A percentile compares a stretch with the other conserved stretches of the same genome.
Conservation (phyloP, 805 yeast species). For the Wickerhamiella bombiphila region DNA sequence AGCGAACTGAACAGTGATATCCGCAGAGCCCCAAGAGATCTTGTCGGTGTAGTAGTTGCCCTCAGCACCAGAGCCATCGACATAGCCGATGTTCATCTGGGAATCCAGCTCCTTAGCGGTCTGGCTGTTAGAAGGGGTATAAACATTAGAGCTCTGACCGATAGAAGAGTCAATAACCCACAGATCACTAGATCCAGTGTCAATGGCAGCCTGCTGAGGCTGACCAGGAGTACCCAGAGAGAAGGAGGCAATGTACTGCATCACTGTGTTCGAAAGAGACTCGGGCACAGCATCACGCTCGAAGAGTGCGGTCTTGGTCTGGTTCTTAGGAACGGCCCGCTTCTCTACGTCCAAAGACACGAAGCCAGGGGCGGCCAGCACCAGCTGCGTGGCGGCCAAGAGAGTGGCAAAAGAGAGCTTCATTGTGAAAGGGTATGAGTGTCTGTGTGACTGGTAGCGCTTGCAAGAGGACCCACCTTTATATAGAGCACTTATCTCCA, state of each 20-base stretch:
- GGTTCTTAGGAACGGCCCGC: background rate
- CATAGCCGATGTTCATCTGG: slow-evolving; percentile 18
- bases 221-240: slow-evolving; percentile 42
- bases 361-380: background rate
- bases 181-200: slow-evolving; percentile 58
- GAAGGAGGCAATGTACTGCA: slow-evolving; percentile 12
- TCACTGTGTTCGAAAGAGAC: slow-evolving; percentile 9
- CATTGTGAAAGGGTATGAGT: too few relatives aligned
- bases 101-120: slow-evolving; percentile 15
- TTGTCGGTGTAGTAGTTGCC: slow-evolving; percentile 51
- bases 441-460: too few relatives aligned
- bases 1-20: slow-evolving; percentile 23
- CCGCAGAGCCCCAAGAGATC: slow-evolving; percentile 33
- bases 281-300: slow-evolving; percentile 6
- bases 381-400: background rate
- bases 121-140: slow-evolving; percentile 11
- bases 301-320: background rate
- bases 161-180: slow-evolving; percentile 31
- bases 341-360: background rate
- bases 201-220: slow-evolving; percentile 36
- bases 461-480: too few relatives aligned
- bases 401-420: background rate
- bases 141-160: slow-evolving; percentile 4
- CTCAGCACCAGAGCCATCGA: slow-evolving; percentile 28
- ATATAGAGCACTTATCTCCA: too few relatives aligned